Percentiles rank a stretch among this genome's conserved stretches.
These are phyloP conservation scores for Paramecium octaurelia DNA, from an alignment of 73 alveolate genomes.

Conservation along the genomic window DNA sequence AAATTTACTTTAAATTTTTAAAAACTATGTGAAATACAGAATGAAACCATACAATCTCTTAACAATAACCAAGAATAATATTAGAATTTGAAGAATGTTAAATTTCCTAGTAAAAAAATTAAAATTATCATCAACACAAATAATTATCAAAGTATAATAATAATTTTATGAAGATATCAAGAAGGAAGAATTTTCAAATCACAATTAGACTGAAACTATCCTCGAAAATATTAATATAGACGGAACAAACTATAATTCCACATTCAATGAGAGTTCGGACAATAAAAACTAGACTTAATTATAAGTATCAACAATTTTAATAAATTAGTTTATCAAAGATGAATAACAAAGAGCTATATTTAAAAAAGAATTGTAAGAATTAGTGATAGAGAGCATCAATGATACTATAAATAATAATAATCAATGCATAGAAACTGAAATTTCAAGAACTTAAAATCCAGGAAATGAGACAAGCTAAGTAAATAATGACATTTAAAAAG, in stretches of 20 bases:
- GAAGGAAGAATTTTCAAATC: background rate
- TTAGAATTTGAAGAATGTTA: background rate
- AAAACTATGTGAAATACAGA: background rate
- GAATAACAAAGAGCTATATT: background rate
- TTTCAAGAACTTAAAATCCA: background rate
- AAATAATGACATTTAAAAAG: background rate
- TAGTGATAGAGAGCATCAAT: background rate
- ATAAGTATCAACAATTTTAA: background rate
- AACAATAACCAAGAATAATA: background rate
- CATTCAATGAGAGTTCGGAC: background rate
- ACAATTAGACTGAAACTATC: background rate
- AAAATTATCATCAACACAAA: background rate
- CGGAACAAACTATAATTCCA: background rate
- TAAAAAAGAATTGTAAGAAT: background rate
- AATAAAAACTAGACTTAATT: background rate
- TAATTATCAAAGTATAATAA: background rate
- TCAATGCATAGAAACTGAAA: background rate
- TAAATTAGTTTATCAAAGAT: background rate
- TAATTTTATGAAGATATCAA: background rate
- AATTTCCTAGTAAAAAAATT: background rate
- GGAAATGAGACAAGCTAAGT: background rate
- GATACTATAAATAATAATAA: background rate
- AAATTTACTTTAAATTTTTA: background rate
- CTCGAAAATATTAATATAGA: background rate
- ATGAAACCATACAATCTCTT: background rate